phyloP scores from a whole-genome alignment of 352 stramenopile species.

The Globisporangium polare region DNA sequence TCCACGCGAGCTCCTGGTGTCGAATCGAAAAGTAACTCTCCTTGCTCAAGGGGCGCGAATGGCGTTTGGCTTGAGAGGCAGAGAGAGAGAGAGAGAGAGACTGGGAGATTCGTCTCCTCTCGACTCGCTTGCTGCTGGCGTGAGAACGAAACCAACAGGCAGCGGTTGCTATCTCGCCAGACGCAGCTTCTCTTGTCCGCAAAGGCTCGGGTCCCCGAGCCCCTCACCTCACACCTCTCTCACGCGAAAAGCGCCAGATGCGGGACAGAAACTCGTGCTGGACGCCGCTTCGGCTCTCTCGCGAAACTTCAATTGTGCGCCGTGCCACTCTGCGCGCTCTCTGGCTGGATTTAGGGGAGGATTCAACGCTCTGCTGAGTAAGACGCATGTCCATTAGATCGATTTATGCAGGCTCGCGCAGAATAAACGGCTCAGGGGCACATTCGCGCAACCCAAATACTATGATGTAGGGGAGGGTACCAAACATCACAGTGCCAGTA shows the following conservation, averaged over 20 bases:
- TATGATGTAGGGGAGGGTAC: background rate
- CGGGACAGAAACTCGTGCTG: conserved; percentile 5
- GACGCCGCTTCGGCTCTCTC: background rate
- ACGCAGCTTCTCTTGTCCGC: background rate
- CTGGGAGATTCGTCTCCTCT: background rate
- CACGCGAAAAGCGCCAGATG: conserved; percentile 1
- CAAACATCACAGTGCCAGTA: background rate
- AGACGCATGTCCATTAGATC: background rate
- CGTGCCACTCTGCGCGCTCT: background rate
- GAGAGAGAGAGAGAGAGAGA: background rate
- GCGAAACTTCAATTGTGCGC: background rate
- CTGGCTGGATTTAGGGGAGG: background rate
- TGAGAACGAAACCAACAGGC: background rate
- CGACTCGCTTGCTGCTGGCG: background rate
- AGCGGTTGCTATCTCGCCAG: background rate
- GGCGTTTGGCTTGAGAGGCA: too few relatives aligned
- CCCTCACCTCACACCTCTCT: background rate
- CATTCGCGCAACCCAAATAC: too few relatives aligned
- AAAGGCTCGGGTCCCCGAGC: background rate
- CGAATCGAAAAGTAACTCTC: background rate
- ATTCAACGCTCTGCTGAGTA: background rate
- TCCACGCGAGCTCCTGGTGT: background rate
- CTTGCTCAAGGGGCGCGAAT: background rate
- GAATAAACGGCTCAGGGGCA: too few relatives aligned
- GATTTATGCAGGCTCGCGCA: too few relatives aligned